Evolutionary conservation across 179 eudicot species (phyloP), one percentile per base, ranked within the genome.

Genomic region (Patellifolia procumbens): DNA sequence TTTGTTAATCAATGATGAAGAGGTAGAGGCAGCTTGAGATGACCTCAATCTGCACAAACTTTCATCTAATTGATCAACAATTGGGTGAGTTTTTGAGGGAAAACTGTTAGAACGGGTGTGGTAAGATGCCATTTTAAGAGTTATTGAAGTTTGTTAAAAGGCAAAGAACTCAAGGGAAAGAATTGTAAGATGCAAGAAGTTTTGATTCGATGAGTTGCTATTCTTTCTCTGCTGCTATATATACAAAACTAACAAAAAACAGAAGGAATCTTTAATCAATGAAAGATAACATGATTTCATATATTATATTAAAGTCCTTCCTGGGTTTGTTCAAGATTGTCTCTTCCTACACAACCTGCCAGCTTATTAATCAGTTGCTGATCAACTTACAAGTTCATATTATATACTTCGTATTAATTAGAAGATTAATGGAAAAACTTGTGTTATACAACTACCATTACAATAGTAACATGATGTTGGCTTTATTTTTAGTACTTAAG

Each of bases 31-130:
- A n/a, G 80, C 67, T 70, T 76, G 73, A 70, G 81, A 76, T 22
- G 81, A 79, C 42, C 74, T 79, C 75, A 81, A 66, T 32, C 82
- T 75, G 63, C 81, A 59, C 51, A 80, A n/a, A 75, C 1, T 75
- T 42, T 82, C 72, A 16, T 74, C 79, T 15, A 85, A 39, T 39
- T 83, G 76, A 45, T 74, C 78, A 39, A 43, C 32, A 74, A 78
- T 35, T 34, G 82, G 86, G 78, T 75, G 82, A 56, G 82, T 48
- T 34, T 78, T 75, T 16, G 86, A 78, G 22, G 84, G 86, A n/a
- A 85, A 85, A 70, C 84, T n/a, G n/a, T n/a, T 12, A 10, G 70
- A 65, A 7, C 70, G 70, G 11, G 70, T 39, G 19, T 65, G 70
- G 51, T 19, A 37, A 39, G 70, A 65, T 1, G 70, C 70, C 46